Evolutionary conservation across 106 monocot genomes (phyloP).

Genomic region (Posidonia australis): DNA sequence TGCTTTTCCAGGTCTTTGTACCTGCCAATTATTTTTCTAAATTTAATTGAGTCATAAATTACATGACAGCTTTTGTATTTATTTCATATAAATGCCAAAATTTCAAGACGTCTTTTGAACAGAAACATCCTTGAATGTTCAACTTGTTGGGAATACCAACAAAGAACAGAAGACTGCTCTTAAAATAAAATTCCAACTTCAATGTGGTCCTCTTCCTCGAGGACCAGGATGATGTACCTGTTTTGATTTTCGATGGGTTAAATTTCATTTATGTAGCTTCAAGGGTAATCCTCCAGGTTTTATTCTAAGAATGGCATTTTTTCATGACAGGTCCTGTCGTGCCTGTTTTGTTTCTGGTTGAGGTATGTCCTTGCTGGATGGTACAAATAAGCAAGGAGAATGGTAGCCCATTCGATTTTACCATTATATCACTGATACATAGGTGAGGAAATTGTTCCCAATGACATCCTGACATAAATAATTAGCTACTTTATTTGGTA

Average conservation of each 20-base stretch:
- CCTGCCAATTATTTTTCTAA: neutral
- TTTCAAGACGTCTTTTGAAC: neutral
- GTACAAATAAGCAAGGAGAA: conserved; percentile 22
- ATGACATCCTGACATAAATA: neutral
- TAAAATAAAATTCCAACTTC: neutral
- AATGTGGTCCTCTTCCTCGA: no score
- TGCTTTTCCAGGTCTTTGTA: conserved; percentile 18
- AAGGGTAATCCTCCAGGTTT: no score
- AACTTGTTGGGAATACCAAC: neutral
- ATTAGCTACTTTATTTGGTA: no score
- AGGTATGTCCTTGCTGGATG: conserved; percentile 25
- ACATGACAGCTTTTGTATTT: neutral
- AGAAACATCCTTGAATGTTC: neutral
- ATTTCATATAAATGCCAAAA: neutral
- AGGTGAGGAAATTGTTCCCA: neutral
- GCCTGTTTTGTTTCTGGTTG: conserved; percentile 26
- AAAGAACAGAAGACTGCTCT: no score
- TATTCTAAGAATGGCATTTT: neutral
- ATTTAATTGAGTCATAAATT: neutral
- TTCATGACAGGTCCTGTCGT: conserved; percentile 17
- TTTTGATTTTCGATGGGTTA: no score
- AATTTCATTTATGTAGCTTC: no score
- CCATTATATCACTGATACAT: neutral
- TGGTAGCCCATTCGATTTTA: neutral
- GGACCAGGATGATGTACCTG: no score